These are phyloP conservation scores for Candida patagonica DNA, from an alignment of 805 yeast genomes.

Conservation along the genomic window DNA sequence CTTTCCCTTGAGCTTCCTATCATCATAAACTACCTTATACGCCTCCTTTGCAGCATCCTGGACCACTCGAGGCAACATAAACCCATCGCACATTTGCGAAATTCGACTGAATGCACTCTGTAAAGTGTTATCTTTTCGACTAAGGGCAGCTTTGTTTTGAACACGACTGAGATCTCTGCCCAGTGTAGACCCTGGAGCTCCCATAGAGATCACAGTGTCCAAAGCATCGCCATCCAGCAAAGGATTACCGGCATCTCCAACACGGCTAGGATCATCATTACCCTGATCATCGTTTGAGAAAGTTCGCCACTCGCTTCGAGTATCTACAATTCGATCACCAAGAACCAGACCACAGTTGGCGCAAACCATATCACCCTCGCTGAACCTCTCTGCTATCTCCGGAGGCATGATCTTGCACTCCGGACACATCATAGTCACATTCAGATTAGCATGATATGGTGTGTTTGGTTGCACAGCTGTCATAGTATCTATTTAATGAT, in stretches of 20 bases:
- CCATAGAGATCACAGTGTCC: constrained; percentile 84
- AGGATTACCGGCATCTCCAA: constrained; percentile 95
- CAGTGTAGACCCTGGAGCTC: constrained; percentile 71
- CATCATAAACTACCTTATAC: constrained; percentile 83
- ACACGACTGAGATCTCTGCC: constrained; percentile 90
- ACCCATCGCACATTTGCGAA: constrained; percentile 95
- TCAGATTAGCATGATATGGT: constrained; percentile 41
- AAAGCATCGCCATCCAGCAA: constrained; percentile 83
- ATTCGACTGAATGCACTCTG: constrained; percentile 85
- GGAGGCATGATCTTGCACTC: constrained; percentile 96
- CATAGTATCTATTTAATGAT: constrained; percentile 2
- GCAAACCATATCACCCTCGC: constrained; percentile 98
- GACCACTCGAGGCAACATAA: constrained; percentile 86
- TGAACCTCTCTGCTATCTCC: constrained; percentile 84
- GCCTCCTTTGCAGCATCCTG: constrained; percentile 98
- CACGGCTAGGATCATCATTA: constrained; percentile 98
- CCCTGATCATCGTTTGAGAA: constrained; percentile 96
- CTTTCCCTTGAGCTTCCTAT: constrained; percentile 76
- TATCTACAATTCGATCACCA: constrained; percentile 86
- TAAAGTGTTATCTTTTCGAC: constrained; percentile 77
- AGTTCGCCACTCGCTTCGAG: constrained; percentile 97
- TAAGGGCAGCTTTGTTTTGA: constrained; percentile 77
- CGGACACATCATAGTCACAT: constrained; percentile 85
- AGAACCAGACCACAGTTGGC: constrained; percentile 93
- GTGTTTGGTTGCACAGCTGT: constrained; percentile 9